A percentile compares a stretch with the other conserved stretches of the same genome.
These are phyloP conservation scores for Globisporangium middletonii DNA, from an alignment of 352 stramenopile species.

Conservation along the genomic window DNA sequence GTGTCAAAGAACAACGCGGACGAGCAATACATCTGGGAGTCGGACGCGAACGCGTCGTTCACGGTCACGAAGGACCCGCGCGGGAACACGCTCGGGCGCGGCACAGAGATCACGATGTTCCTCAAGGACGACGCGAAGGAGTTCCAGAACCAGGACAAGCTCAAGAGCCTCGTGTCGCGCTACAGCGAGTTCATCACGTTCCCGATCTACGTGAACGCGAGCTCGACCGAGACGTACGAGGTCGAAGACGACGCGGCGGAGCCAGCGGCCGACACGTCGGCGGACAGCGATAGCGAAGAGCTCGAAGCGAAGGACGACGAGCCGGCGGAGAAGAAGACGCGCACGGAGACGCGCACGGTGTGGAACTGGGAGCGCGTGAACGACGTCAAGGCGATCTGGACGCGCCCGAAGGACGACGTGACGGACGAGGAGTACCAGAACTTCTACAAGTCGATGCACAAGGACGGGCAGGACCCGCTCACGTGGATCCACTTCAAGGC, in stretches of 20 bases:
- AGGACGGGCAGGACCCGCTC: constrained; percentile 86
- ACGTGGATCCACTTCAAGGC: constrained; percentile 99
- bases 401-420: constrained; percentile 94
- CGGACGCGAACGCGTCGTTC: constrained; percentile 95
- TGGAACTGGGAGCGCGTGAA: constrained; percentile 97
- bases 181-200: constrained; percentile 99
- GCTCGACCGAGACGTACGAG: constrained; percentile 88
- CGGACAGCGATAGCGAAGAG: constrained; percentile 49
- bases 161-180: constrained; percentile 94
- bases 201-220: constrained; percentile 97
- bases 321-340: constrained; percentile 66
- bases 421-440: constrained; percentile 97
- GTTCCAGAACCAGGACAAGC: constrained; percentile 92
- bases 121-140: constrained; percentile 98
- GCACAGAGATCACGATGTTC: constrained; percentile 99
- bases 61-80: constrained; percentile 94
- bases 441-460: constrained; percentile 97
- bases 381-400: constrained; percentile 97
- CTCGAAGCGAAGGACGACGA: constrained; percentile 25
- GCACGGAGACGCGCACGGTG: constrained; percentile 91
- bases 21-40: constrained; percentile 98
- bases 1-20: constrained; percentile 97
- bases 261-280: constrained; percentile 32
- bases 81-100: constrained; percentile 93
- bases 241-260: constrained; percentile 81